Base-by-base conservation (phyloP, 768 basidiomycete genomes). In the Nidularia pulvinata region DNA sequence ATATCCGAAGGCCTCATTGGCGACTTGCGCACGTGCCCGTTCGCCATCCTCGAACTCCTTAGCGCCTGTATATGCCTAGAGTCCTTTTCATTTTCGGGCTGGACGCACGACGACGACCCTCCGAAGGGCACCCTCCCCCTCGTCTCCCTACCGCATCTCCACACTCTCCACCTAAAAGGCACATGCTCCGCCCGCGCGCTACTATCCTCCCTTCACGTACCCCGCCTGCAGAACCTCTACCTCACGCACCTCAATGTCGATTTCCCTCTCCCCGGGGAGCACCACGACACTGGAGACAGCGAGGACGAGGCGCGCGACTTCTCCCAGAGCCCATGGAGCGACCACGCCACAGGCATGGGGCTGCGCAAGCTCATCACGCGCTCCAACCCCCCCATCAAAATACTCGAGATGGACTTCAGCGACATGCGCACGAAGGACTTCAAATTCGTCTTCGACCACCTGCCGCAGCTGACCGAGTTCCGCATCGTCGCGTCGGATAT, bases 371-470 rank as follows among this genome's bases (percentile, higher is more conserved):
- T 92, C 51, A 76, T 91, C 33, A 61, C 69, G 7, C 81, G 86
- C 7, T 85, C 78, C 53, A 71, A 71, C 48, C 90, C 90, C 2
- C 86, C 86, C 11, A 69, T 92, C 39, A 75, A 76, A 47, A 66
- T 83, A 33, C 79, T 91, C 22, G 80, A 86, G 62, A 91, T 92
- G 89, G 85, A 91, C 60, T 88, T 85, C 59, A 85, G 86, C 50
- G 90, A 91, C 69, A 85, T 90, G 83, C 85, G 89, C 45, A 91
- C 89, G 33, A 91, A 90, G 69, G 90, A 92, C 63, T 92, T 92
- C 62, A 64, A 61, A 33, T 89, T 83, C 70, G 72, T 84, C 47
- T 91, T 91, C 57, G 80, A 83, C 53, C 72, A 76, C 36, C 69
- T 89, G 10, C 63, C 65, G 0, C 55, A 65, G 34, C 70, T 92